Evolutionary conservation across 179 eudicot species (phyloP), one percentile per base, ranked within the genome.

Genomic region (Pouteria campechiana): DNA sequence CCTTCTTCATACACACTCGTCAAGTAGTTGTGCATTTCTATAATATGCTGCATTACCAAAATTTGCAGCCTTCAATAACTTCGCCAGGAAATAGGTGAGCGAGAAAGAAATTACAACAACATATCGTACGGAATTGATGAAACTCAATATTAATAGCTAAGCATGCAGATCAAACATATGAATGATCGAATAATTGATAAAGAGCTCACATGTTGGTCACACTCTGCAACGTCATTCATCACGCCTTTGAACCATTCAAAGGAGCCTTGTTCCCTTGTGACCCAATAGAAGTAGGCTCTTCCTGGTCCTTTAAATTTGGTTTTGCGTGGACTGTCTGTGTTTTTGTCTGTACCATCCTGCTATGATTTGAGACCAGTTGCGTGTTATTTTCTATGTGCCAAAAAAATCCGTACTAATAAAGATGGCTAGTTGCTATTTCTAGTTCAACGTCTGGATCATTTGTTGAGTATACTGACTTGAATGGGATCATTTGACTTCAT

Each of bases 221-320:
- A 57, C 41, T 92, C 88, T 28, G 88, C 82, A 32, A 87, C 57
- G 51, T 92, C 99, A 47, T 92, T 87, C 99, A 87, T 79, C 41
- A 92, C 99, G 1, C 99, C 99, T 65, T 83, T 87, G 59, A 92
- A 92, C 96, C 96, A 92, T 9, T 92, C 93, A 25, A 92, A 92
- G 8, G 96, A 92, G 42, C 72, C 88, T 75, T 92, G 99, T 69
- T 87, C 99, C 68, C 96, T 75, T 27, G 99, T 92, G 31, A 87
- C 88, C 99, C 99, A 92, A 58, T 80, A 74, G 45, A 86, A 90
- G 55, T 90, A 90, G 13, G 94, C 98, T 76, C 94, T 73, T 35
- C 68, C 67, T 30, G 95, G 95, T 33, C 84, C 79, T 38, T 46
- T 83, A 44, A n/a, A n/a, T n/a, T n/a, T n/a, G n/a, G n/a, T n/a